Conservation (phyloP, 2,329 filamentous ascomycete genomes). For the Colletotrichum salicis region DNA sequence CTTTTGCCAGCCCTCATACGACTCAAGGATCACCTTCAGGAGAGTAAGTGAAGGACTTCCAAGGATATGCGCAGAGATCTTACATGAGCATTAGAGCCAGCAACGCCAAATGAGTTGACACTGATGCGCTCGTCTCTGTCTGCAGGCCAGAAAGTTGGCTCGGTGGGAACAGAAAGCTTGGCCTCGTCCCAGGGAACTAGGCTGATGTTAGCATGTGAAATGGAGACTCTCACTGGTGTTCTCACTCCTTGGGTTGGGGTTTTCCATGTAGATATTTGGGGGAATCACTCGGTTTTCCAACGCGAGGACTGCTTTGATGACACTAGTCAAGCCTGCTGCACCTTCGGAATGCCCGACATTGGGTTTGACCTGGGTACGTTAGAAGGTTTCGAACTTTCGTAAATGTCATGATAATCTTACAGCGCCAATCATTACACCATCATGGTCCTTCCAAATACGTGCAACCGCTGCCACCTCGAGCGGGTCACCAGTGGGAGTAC, state of each 20-base stretch:
- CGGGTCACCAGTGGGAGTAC: slow-evolving; percentile 51
- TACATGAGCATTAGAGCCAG: slow-evolving; percentile 39
- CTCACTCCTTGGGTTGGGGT: slow-evolving; percentile 33
- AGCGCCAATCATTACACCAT: slow-evolving; percentile 42
- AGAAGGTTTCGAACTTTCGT: neutral
- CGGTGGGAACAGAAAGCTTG: slow-evolving; percentile 41
- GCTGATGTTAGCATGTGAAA: neutral
- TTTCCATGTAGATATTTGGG: slow-evolving; percentile 35
- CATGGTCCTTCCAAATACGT: slow-evolving; percentile 34
- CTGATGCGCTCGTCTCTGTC: slow-evolving; percentile 42
- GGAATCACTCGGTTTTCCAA: slow-evolving; percentile 32
- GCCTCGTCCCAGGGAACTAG: slow-evolving; percentile 31
- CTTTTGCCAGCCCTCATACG: slow-evolving; percentile 20
- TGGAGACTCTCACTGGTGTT: neutral
- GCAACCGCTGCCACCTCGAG: slow-evolving; percentile 48
- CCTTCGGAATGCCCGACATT: slow-evolving; percentile 52
- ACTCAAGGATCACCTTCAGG: slow-evolving; percentile 24
- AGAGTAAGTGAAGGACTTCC: accelerated
- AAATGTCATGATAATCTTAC: slow-evolving; percentile 32
- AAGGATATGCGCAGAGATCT: neutral
- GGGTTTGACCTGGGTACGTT: slow-evolving; percentile 44
- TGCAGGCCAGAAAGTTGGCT: slow-evolving; percentile 41
- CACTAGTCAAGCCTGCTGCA: slow-evolving; percentile 43
- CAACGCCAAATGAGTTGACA: slow-evolving; percentile 51
- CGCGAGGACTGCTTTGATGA: slow-evolving; percentile 48